Evolutionary conservation across 2,329 filamentous ascomycete genomes (phyloP).

Genomic region (Akanthomyces uredinophilus): DNA sequence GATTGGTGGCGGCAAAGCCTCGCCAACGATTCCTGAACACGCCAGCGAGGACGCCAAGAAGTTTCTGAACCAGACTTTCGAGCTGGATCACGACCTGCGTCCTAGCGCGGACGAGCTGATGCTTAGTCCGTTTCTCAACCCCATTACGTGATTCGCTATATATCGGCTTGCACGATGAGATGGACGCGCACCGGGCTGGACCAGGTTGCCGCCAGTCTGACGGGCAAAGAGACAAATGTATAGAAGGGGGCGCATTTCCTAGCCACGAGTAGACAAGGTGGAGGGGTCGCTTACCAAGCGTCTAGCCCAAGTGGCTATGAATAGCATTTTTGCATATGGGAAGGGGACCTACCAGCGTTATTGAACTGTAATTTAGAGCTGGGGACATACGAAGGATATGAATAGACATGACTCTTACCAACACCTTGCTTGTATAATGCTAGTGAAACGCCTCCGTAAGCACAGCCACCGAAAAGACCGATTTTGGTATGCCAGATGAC

Average conservation of each 20-base stretch:
- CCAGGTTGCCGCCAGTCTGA: not conserved
- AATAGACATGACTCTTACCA: constrained; percentile 3
- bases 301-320: not conserved
- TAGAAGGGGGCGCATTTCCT: not conserved
- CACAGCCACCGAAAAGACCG: constrained; percentile 2
- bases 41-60: constrained; percentile 77
- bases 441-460: not conserved
- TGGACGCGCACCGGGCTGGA: constrained; percentile 4
- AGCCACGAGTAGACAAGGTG: not conserved
- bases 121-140: constrained; percentile 73
- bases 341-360: not conserved
- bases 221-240: not conserved
- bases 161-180: not conserved
- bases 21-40: constrained; percentile 81
- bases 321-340: constrained; percentile 9
- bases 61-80: constrained; percentile 86
- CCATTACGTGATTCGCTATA: constrained; percentile 51
- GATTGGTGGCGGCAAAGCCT: constrained; percentile 82
- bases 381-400: not conserved
- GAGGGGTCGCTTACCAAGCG: not conserved
- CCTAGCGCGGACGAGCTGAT: constrained; percentile 90
- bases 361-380: constrained; percentile 10
- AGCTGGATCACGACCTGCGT: constrained; percentile 88
- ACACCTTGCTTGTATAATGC: not conserved
- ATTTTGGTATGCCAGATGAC: not conserved